phyloP scores from a whole-genome alignment of 2,329 filamentous ascomycete genomes.

The Cladophialophora psammophila region DNA sequence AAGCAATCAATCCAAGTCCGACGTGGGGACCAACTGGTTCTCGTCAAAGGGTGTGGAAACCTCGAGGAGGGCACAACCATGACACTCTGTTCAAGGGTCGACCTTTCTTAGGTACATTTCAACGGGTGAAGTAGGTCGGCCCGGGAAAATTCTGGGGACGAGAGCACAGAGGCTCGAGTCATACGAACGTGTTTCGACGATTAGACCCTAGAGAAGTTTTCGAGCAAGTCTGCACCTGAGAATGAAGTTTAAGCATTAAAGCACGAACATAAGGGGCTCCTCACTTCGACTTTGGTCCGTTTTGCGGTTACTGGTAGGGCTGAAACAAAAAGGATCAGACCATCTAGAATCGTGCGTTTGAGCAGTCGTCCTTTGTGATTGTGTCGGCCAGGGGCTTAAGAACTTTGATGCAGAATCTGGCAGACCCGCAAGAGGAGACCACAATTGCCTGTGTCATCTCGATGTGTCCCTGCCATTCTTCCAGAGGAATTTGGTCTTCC shows the following conservation, averaged over 20 bases:
- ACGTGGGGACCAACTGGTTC: not conserved
- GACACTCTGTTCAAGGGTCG: too few species aligned
- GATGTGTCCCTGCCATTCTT: not conserved
- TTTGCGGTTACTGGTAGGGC: not conserved
- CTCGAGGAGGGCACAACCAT: not conserved
- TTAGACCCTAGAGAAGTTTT: too few species aligned
- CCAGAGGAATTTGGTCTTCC: not conserved
- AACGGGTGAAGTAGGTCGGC: too few species aligned
- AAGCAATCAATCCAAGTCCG: not conserved
- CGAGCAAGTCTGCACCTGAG: too few species aligned
- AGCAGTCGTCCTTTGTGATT: not conserved
- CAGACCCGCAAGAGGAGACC: not conserved
- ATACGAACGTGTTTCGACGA: too few species aligned
- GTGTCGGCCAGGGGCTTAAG: not conserved
- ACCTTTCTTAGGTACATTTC: too few species aligned
- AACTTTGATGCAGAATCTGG: not conserved
- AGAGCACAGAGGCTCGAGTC: too few species aligned
- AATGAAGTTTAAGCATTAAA: too few species aligned
- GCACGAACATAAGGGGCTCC: too few species aligned
- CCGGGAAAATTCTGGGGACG: too few species aligned
- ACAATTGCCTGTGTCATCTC: not conserved
- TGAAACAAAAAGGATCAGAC: not conserved
- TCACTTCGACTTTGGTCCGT: not conserved
- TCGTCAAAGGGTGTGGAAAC: not conserved
- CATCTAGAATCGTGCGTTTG: not conserved